phyloP scores from a whole-genome alignment of 2,329 filamentous ascomycete genomes.

The Sclerotinia spermophila region DNA sequence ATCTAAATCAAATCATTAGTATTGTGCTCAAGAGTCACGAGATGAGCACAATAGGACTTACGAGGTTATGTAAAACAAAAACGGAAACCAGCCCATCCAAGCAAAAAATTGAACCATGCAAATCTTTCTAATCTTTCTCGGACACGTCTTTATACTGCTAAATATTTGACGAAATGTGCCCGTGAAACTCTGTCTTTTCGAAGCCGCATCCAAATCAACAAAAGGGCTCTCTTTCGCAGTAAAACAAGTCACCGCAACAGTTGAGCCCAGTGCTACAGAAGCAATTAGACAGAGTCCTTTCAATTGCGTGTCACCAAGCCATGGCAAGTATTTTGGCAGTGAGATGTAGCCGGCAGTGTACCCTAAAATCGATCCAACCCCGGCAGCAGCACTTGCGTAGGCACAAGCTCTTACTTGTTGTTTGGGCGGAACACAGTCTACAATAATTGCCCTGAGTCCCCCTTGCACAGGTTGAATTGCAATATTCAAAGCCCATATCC shows the following conservation, averaged over 20 bases:
- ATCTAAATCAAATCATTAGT: slow-evolving; percentile 13
- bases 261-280: slow-evolving; percentile 22
- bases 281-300: slow-evolving; percentile 29
- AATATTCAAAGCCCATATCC: slow-evolving; percentile 34
- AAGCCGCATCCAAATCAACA: background rate
- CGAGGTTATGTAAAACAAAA: slow-evolving; percentile 38
- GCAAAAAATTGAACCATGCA: slow-evolving; percentile 35
- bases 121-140: slow-evolving; percentile 21
- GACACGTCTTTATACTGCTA: slow-evolving; percentile 13
- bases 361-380: slow-evolving; percentile 36
- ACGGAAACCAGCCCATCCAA: slow-evolving; percentile 39
- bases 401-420: slow-evolving; percentile 37
- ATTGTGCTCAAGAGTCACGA: background rate
- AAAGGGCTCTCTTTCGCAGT: slow-evolving; percentile 17
- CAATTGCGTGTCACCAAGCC: slow-evolving; percentile 27
- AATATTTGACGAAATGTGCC: slow-evolving; percentile 8
- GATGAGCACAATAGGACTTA: slow-evolving; percentile 18
- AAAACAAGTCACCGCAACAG: slow-evolving; percentile 20
- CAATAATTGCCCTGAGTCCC: slow-evolving; percentile 36
- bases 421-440: slow-evolving; percentile 35
- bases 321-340: slow-evolving; percentile 24
- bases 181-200: slow-evolving; percentile 5
- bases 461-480: slow-evolving; percentile 38
- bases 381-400: slow-evolving; percentile 33
- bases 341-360: slow-evolving; percentile 32